Evolutionary conservation across 2,329 filamentous ascomycete genomes (phyloP).

Genomic region (Verticillium zaregamsianum): DNA sequence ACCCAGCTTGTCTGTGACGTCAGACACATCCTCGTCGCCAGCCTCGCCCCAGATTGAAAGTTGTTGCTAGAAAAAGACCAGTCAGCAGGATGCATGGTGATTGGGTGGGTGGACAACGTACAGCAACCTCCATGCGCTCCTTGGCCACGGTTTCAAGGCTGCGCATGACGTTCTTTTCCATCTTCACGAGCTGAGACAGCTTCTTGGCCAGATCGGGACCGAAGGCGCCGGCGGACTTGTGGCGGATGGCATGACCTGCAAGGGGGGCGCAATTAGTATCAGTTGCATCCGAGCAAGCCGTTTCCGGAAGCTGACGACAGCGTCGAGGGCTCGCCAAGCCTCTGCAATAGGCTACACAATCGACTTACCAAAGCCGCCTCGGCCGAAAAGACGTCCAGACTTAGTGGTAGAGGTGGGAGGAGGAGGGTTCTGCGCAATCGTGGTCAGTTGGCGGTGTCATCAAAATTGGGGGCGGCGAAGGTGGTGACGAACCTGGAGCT

Average conservation of each 20-base stretch:
- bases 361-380: conserved; percentile 74
- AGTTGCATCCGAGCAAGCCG: background rate
- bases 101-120: conserved; percentile 45
- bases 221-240: conserved; percentile 72
- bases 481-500: conserved; percentile 47
- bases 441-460: background rate
- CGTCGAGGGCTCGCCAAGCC: background rate
- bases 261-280: background rate
- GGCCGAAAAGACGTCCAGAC: conserved; percentile 82
- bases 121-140: conserved; percentile 97
- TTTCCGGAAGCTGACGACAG: background rate
- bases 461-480: background rate
- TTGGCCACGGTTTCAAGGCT: conserved; percentile 92
- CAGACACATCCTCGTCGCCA: conserved; percentile 95
- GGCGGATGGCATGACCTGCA: conserved; percentile 63
- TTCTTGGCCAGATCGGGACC: conserved; percentile 92
- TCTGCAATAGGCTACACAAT: background rate
- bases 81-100: background rate
- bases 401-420: conserved; percentile 91
- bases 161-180: conserved; percentile 99
- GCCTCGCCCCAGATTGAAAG: conserved; percentile 95
- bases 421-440: conserved; percentile 73
- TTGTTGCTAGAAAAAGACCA: conserved; percentile 69
- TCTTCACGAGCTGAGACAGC: conserved; percentile 96
- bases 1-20: conserved; percentile 97